A percentile compares a stretch with the other conserved stretches of the same genome.
Evolutionary conservation across 768 basidiomycete genomes (phyloP).

Genomic region (Flagelloscypha sp.): DNA sequence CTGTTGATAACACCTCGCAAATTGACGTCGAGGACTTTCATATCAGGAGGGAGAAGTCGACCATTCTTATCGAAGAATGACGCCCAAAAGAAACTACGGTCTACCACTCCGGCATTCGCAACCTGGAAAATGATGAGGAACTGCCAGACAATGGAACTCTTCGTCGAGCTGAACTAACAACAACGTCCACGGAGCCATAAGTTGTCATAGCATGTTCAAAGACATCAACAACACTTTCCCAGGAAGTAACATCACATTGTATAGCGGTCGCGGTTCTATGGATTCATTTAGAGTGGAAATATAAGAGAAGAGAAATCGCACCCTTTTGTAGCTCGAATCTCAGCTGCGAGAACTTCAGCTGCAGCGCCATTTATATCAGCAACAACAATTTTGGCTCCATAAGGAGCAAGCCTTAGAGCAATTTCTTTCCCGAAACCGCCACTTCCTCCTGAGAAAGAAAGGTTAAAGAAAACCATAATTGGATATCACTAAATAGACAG

Average conservation of each 20-base stretch:
- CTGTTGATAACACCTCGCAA: conserved; percentile 22
- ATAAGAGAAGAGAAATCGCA: conserved; percentile 24
- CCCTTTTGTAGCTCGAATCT: conserved; percentile 38
- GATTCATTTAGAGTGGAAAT: neutral
- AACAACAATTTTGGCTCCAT: conserved; percentile 47
- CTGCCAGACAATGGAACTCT: no score
- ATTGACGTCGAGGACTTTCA: conserved; percentile 36
- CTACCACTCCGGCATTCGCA: conserved; percentile 14
- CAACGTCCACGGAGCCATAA: conserved; percentile 21
- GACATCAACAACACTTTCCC: conserved; percentile 24
- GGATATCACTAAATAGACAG: no score
- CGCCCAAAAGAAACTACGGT: conserved; percentile 5
- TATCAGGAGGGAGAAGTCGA: conserved; percentile 35
- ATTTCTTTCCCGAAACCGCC: conserved; percentile 48
- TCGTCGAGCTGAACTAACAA: no score
- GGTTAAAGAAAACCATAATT: neutral
- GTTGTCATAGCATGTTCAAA: conserved; percentile 18
- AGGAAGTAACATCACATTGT: conserved; percentile 21
- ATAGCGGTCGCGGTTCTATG: conserved; percentile 17
- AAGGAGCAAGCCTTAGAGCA: conserved; percentile 39
- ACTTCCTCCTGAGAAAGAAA: conserved; percentile 30
- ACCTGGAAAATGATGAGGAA: no score
- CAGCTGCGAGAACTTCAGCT: conserved; percentile 30
- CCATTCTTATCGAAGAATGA: conserved; percentile 19
- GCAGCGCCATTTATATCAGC: conserved; percentile 39